phyloP scores from a whole-genome alignment of 2,329 filamentous ascomycete genomes.

The Lojkania enalia region DNA sequence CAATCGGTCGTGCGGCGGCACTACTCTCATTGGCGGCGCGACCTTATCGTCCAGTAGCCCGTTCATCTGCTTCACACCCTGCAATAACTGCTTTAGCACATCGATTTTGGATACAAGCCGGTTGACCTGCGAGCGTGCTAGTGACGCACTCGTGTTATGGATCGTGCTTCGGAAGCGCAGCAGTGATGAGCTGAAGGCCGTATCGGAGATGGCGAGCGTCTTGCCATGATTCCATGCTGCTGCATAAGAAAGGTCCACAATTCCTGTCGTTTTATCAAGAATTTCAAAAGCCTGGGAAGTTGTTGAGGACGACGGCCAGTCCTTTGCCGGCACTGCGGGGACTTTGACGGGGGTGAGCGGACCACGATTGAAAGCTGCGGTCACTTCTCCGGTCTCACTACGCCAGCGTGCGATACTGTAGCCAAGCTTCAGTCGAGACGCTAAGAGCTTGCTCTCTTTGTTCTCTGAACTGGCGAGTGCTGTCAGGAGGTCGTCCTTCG shows the following conservation, averaged over 20 bases:
- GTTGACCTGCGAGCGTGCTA: neutral
- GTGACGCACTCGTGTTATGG: neutral
- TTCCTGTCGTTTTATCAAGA: conserved; percentile 42
- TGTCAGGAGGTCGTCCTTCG: neutral
- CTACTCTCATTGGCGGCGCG: neutral
- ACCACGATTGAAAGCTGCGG: conserved; percentile 44
- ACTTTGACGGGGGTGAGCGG: conserved; percentile 43
- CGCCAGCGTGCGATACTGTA: conserved; percentile 46
- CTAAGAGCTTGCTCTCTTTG: neutral
- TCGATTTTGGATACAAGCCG: neutral
- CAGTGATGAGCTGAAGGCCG: conserved; percentile 37
- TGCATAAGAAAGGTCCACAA: conserved; percentile 53
- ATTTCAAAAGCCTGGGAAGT: conserved; percentile 46
- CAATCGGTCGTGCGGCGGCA: neutral
- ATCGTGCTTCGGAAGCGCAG: conserved; percentile 14
- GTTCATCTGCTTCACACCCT: neutral
- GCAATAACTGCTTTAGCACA: neutral
- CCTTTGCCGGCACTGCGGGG: conserved; percentile 1
- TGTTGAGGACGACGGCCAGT: conserved; percentile 31
- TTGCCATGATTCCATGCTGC: conserved; percentile 51
- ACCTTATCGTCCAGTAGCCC: neutral
- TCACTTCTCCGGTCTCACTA: conserved; percentile 47
- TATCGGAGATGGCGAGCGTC: conserved; percentile 45
- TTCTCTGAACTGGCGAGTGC: neutral
- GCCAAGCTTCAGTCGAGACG: conserved; percentile 39